These are phyloP conservation scores for Metarhizium guizhouense DNA, from an alignment of 2,329 filamentous ascomycete genomes.

Conservation along the genomic window DNA sequence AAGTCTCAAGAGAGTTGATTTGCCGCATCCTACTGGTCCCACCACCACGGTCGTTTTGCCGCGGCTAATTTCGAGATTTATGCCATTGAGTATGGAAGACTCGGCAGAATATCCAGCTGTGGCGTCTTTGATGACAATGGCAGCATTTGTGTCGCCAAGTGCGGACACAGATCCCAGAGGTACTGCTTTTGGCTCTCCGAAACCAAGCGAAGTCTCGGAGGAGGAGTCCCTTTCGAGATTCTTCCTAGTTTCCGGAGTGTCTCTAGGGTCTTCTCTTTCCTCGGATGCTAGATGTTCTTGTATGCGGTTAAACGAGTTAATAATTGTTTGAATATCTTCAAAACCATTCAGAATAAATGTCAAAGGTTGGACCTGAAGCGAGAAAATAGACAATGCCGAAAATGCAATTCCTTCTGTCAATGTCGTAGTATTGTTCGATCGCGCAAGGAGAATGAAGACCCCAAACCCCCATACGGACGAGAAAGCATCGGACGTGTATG, in stretches of 20 bases:
- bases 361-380: slow-evolving; percentile 10
- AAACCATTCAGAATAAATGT: slow-evolving; percentile 9
- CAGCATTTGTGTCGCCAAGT: neutral
- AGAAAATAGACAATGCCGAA: slow-evolving; percentile 9
- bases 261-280: slow-evolving; percentile 7
- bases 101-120: slow-evolving; percentile 7
- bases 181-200: neutral
- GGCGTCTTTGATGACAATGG: slow-evolving; percentile 1
- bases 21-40: slow-evolving; percentile 14
- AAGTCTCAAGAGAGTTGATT: slow-evolving; percentile 12
- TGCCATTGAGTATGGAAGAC: neutral
- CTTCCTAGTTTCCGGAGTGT: neutral
- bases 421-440: slow-evolving; percentile 2
- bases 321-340: slow-evolving; percentile 11
- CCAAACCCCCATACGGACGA: slow-evolving; percentile 12
- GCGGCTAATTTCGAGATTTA: slow-evolving; percentile 6
- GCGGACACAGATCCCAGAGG: neutral
- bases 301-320: slow-evolving; percentile 12
- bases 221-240: neutral
- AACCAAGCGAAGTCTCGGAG: neutral
- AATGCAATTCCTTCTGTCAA: slow-evolving; percentile 11
- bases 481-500: slow-evolving; percentile 9
- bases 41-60: slow-evolving; percentile 11
- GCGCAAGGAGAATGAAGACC: slow-evolving; percentile 9
- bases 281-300: slow-evolving; percentile 10